Base-by-base conservation (phyloP, 495 filamentous ascomycete genomes). In the Podospora tetraspora region DNA sequence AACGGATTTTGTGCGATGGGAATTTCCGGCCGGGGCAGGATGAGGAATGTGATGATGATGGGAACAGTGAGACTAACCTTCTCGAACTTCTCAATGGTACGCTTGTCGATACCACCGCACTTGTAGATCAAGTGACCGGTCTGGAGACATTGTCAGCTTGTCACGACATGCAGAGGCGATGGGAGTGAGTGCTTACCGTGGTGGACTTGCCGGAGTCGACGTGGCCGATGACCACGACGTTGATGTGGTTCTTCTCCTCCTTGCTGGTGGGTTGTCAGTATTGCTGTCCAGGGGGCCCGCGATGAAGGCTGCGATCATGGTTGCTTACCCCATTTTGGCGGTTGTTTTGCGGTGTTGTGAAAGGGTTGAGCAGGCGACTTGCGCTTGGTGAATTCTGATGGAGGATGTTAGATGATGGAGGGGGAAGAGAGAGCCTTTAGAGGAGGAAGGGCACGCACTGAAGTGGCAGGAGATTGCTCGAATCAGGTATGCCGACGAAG, bases 11-110 rank as follows among this genome's bases (percentile, higher is more conserved):
- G 37, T 29, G 68, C 63, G 61, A 61, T n/a, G 29, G 61, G 32
- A 22, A 62, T 30, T 30, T 34, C 22, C 61, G 22, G 32, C 3
- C 21, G 10, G 24, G 59, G 16, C 25, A 30, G 27, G 61, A 63
- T 60, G 69, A 25, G 60, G 56, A 30, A 58, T 12, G 68, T 43
- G 59, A 56, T 66, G 67, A 73, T 75, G 57, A 23, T 64, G 66
- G 70, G 32, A 56, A 52, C 62, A 57, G 61, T 25, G 27, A 29
- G 59, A 79, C 88, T 83, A 79, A 94, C 92, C 92, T 99, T 99
- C 93, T 99, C 95, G 88, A 99, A 99, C 91, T 99, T 99, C 91
- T 99, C 96, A 80, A 99, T 99, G 81, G 96, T 98, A 94, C 95
- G 95, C 87, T 92, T 91, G 91, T 99, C 95, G 79, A 99, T 99